These are phyloP conservation scores for Chaetomiaceae sp. DNA, from an alignment of 2,329 filamentous ascomycete species.

Conservation along the genomic window DNA sequence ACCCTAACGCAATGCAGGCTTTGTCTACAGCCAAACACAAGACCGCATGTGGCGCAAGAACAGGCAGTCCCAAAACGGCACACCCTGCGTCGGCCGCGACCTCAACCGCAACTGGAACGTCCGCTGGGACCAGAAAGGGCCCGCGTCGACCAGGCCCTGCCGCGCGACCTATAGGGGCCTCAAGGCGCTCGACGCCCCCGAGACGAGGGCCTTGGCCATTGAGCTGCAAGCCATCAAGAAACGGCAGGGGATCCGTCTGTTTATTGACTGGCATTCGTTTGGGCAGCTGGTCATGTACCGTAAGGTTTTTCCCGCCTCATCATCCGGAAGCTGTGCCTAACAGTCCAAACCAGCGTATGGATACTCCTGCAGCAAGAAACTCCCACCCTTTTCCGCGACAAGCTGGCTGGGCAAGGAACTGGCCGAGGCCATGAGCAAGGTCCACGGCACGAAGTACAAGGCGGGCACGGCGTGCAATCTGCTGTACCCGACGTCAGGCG, in stretches of 20 bases:
- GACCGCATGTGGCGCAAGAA: constrained; percentile 62
- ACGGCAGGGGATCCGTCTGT: constrained; percentile 51
- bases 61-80: constrained; percentile 39
- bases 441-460: constrained; percentile 38
- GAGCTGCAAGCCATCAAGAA: constrained; percentile 34
- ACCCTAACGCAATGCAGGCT: constrained; percentile 38
- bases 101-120: constrained; percentile 59
- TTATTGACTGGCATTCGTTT: constrained; percentile 63
- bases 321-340: too few species aligned
- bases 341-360: constrained; percentile 57
- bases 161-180: constrained; percentile 45
- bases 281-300: constrained; percentile 57
- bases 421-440: constrained; percentile 45
- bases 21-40: constrained; percentile 53
- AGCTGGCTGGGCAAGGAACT: constrained; percentile 44
- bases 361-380: constrained; percentile 50
- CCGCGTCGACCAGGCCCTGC: constrained; percentile 50
- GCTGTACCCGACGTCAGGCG: constrained; percentile 11
- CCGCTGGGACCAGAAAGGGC: constrained; percentile 47
- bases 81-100: constrained; percentile 45
- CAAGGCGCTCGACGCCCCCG: constrained; percentile 40
- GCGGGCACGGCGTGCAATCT: constrained; percentile 32
- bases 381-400: constrained; percentile 37
- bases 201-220: constrained; percentile 37
- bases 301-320: constrained; percentile 42